Base-by-base conservation (phyloP, 345 rosid genomes). In the Eutrema japonicum region DNA sequence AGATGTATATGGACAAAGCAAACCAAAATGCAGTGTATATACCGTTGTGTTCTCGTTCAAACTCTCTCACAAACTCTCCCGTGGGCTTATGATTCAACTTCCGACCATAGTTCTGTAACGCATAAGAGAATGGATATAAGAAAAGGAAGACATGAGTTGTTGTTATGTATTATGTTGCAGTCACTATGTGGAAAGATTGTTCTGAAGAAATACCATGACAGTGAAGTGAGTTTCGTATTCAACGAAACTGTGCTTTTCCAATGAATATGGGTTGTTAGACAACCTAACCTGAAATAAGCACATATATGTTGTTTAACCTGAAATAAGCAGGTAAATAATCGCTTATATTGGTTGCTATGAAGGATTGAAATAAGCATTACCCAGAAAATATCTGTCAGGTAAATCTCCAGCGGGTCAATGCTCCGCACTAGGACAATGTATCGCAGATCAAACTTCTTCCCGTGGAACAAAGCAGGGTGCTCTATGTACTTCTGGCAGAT, bases 141-240 rank as follows among this genome's bases (percentile, higher is more conserved):
- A 36, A 68, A 13, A 1, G 13, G 40, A 26, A 30, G 18, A 48
- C 14, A 5, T 18, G 60, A 59, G 46, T 40, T 55, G 16, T 32
- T 46, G 70, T n/a, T 42, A 54, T 40, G 14, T 32, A 63, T 2
- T 3, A 56, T 14, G 55, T 42, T 43, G 47, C 30, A 58, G 67
- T 58, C 53, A 35, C 7, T 26, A 66, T 16, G 59, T 16, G 54
- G 45, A 77, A 61, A 30, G 68, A 60, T 26, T 29, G 57, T 32
- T 54, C 66, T 14, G 50, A 38, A 32, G 73, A 88, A 6, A 40
- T 87, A 94, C 98, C 98, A 94, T 94, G 36, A 94, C 98, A 26
- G 97, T 94, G 78, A 94, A 94, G 85, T 94, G 98, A 14, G 98
- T 94, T 79, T 94, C 98, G 10, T 89, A 94, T 79, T 91, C 97